Base-by-base conservation (phyloP, 768 basidiomycete genomes). In the Xerocomellus amylosporus region DNA sequence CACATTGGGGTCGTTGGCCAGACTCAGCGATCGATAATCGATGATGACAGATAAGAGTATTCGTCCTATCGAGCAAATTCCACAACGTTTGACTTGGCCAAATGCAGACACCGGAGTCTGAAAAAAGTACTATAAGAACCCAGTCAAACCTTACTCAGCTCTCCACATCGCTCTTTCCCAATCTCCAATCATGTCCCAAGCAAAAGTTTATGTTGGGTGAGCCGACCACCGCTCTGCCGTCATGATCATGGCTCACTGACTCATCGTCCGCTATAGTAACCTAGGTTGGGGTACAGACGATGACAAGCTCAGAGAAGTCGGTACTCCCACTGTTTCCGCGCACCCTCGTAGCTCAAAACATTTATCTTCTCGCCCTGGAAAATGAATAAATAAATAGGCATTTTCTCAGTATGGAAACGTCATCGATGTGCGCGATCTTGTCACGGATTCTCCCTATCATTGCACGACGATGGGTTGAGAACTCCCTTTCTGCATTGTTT, bases 391-490 rank as follows among this genome's bases (percentile, higher is more conserved):
- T 44, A 45, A 24, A 58, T 28, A 79, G 76, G 74, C 74, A 7
- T 83, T 83, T 73, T 57, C 63, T 41, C 44, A 66, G 14, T 78
- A 60, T 64, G 81, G 81, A 55, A 47, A 70, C 36, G 73, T 83
- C 61, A 49, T 70, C 55, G 81, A 83, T 76, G 81, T 83, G 70
- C 69, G 81, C 75, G 58, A 61, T 69, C 62, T 59, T 55, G 60
- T 59, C 60, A 51, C n/a, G 64, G 63, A 61, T 52, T 71, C 69
- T 60, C 58, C 58, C 61, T 53, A 48, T 70, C 69, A 61, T 61
- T 38, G 61, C 60, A 68, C 68, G 49, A 47, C 56, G 68, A 70
- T 68, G 68, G 65, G 69, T 45, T 19, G 64, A 69, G 71, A 68
- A 61, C 46, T 59, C 61, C 58, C 50, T 59, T 42, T 54, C 26